Percentiles rank a stretch among this genome's conserved stretches.
phyloP scores from a whole-genome alignment of 768 basidiomycete genomes.

The Exsudoporus frostii region DNA sequence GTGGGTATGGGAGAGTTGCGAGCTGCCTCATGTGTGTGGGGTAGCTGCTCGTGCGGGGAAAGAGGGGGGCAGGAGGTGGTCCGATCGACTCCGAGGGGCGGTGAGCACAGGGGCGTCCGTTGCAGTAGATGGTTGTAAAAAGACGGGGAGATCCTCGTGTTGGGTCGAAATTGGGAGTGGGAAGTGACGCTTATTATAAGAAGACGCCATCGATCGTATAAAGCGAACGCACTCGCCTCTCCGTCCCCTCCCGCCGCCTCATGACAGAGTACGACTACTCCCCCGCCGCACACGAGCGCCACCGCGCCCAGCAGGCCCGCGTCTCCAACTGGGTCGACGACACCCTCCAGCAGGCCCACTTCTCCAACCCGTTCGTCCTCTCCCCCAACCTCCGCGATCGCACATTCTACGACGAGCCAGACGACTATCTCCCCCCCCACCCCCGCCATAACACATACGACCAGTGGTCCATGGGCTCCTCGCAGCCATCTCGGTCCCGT shows the following conservation, averaged over 20 bases:
- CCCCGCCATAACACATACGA: constrained; percentile 6
- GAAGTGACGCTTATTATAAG: background rate
- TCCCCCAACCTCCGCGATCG: constrained; percentile 31
- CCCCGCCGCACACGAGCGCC: constrained; percentile 48
- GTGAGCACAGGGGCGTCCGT: too few species aligned
- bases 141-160: constrained; percentile 1
- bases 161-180: background rate
- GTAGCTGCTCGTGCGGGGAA: constrained; percentile 24
- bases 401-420: constrained; percentile 24
- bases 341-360: constrained; percentile 33
- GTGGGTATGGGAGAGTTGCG: constrained; percentile 1
- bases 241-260: constrained; percentile 9
- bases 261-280: constrained; percentile 67
- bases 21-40: constrained; percentile 22
- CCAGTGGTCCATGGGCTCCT: constrained; percentile 19
- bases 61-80: constrained; percentile 6
- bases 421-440: background rate
- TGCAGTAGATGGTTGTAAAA: too few species aligned
- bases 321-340: constrained; percentile 51
- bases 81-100: background rate
- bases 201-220: constrained; percentile 11
- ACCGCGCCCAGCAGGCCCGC: constrained; percentile 44
- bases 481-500: constrained; percentile 23
- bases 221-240: constrained; percentile 3
- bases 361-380: constrained; percentile 28